These are phyloP conservation scores for Trichoderma brevicompactum DNA, from an alignment of 2,329 filamentous ascomycete genomes.

Conservation along the genomic window DNA sequence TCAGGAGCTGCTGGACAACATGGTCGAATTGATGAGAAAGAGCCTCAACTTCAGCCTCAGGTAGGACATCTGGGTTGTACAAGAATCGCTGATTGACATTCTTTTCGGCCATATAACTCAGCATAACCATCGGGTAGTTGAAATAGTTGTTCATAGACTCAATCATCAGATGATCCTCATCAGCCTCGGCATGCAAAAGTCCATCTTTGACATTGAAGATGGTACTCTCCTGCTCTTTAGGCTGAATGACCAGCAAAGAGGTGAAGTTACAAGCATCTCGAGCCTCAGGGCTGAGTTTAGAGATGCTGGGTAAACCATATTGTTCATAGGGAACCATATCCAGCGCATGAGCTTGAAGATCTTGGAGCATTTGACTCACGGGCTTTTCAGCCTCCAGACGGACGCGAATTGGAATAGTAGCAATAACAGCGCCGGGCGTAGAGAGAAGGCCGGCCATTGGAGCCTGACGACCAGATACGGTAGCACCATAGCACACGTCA, in stretches of 20 bases:
- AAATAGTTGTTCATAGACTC: conserved; percentile 29
- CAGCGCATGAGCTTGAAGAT: conserved; percentile 30
- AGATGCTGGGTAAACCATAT: conserved; percentile 34
- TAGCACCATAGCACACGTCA: conserved; percentile 20
- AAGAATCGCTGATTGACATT: conserved; percentile 17
- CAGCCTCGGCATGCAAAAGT: not conserved
- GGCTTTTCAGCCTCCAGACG: conserved; percentile 23
- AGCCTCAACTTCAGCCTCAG: conserved; percentile 23
- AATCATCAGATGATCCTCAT: conserved; percentile 13
- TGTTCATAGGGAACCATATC: conserved; percentile 37
- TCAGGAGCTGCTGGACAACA: conserved; percentile 30
- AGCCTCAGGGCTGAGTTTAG: conserved; percentile 30
- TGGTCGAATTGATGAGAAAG: conserved; percentile 30
- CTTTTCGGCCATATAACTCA: conserved; percentile 21
- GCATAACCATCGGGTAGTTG: conserved; percentile 31
- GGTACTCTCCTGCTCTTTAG: conserved; percentile 7
- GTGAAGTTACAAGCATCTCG: conserved; percentile 25
- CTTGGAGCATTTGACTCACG: conserved; percentile 27
- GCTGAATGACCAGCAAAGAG: conserved; percentile 22
- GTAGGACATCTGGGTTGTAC: conserved; percentile 26
- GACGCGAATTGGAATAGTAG: conserved; percentile 32
- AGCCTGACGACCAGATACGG: conserved; percentile 30
- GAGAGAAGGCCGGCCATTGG: conserved; percentile 28
- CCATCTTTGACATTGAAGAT: conserved; percentile 3
- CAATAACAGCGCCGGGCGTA: conserved; percentile 31